Percentiles rank a stretch among this genome's conserved stretches.
Evolutionary conservation across 225 moss, liverwort and hornwort species (phyloP).

Genomic region (Thuidium tamariscinum): DNA sequence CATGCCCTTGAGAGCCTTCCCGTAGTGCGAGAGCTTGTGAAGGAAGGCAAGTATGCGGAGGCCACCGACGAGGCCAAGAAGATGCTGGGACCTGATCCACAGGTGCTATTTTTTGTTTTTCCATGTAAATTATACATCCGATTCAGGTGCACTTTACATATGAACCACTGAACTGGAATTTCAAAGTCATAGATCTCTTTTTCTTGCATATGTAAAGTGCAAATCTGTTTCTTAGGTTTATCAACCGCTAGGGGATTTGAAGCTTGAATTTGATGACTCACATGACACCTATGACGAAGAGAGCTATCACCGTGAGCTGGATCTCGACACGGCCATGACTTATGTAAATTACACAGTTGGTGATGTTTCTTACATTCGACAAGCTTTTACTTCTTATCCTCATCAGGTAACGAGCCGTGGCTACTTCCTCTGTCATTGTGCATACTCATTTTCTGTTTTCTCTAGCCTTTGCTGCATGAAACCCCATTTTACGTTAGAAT

Average conservation of each 20-base stretch:
- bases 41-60: conserved; percentile 52
- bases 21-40: conserved; percentile 60
- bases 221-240: conserved; percentile 43
- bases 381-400: conserved; percentile 74
- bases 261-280: conserved; percentile 64
- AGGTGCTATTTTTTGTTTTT: conserved; percentile 31
- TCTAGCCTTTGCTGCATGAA: not conserved
- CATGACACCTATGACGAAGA: conserved; percentile 51
- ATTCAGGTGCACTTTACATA: not conserved
- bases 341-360: conserved; percentile 48
- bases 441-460: not conserved
- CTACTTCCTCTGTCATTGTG: not conserved
- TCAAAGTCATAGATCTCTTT: not conserved
- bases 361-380: conserved; percentile 51
- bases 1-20: conserved; percentile 43
- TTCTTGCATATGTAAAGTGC: not conserved
- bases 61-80: conserved; percentile 49
- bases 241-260: conserved; percentile 81
- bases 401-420: conserved; percentile 43
- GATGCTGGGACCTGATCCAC: conserved; percentile 89
- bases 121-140: not conserved
- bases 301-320: conserved; percentile 74
- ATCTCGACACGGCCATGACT: conserved; percentile 63
- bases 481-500: no score
- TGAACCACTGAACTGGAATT: not conserved